Base-by-base conservation (phyloP, 2,329 filamentous ascomycete species). In the Knoxdaviesia proteae region DNA sequence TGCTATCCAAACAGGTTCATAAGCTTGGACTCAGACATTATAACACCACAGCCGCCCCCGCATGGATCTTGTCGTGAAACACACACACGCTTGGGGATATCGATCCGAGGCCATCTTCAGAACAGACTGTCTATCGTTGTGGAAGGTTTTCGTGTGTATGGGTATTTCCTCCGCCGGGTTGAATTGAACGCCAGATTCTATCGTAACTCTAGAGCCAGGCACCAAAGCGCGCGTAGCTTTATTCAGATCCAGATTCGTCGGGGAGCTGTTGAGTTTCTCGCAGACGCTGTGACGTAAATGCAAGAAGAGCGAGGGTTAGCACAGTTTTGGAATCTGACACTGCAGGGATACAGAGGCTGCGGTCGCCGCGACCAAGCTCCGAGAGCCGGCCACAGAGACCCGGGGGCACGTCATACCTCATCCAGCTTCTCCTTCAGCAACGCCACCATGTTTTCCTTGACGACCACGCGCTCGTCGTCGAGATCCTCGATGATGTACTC, bases 401-500 rank as follows among this genome's bases (percentile, higher is more conserved):
- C 7, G 41, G 7, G 42, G 44, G 53, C 40, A 50, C 8, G 31
- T 53, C 66, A 47, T 55, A 82, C 81, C 42, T 77, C 69, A 46
- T 84, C 79, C 7, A 88, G 65, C 51, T 69, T 71, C 43, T 62
- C 57, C 61, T 87, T 84, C 49, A 88, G 63, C 46, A 71, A 59
- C 1, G 66, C 62, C 42, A 84, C 63, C 69, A 81, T 84, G 49
- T 73, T 76, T 52, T 79, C 77, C 58, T 84, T 84, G 44, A 87
- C 71, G 3, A 88, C 65, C 1, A 84, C 65, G 45, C 79, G 77
- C 55, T 80, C 71, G 46, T 87, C 81, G 58, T 87, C 81, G 1
- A 87, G 69, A 48, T 86, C 80, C 52, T 86, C 80, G 47, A 86
- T 80, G 53, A 88, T 81, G 56, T 75, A 83, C 49, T 78, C 74